Evolutionary conservation across 2,329 filamentous ascomycete genomes (phyloP), one percentile per base, ranked within the genome.

Genomic region (Neofusicoccum sp.): DNA sequence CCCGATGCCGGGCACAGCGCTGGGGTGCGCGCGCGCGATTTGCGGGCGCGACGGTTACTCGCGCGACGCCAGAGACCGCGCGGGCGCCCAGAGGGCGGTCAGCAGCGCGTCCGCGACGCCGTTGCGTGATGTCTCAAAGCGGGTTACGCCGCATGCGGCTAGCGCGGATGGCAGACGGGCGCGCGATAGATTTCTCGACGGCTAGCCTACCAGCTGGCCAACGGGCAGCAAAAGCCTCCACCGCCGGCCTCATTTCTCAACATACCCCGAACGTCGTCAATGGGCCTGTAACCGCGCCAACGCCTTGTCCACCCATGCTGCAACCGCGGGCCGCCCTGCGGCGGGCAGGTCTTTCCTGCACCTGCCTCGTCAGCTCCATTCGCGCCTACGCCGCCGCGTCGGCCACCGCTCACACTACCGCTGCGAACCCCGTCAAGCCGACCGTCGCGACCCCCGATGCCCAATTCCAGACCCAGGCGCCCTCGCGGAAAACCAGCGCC

Each of bases 261-360:
- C 38, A 28, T 41, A 26, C 48, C 33, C 48, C 41, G 30, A 9
- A 31, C 49, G 7, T 41, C 40, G 30, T 41, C 60, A 58, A 58
- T 62, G 53, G 60, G 33, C 24, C 31, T 34, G 24, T 61, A 56
- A 20, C 26, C 30, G 7, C 26, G 7, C 3, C 33, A 24, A 43
- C 51, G 26, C n/a, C 49, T 14, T 31, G 59, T 61, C 59, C 58
- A 53, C 61, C 71, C 53, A 90, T 91, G 87, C 76, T 90, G 64
- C 87, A 89, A 74, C 82, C 86, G 66, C 83, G 86, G 75, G 76
- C 89, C 76, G 82, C 84, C 70, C 79, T 83, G 63, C 77, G 78
- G 68, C 77, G 77, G 72, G 75, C 79, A 74, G 76, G 76, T 71
- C 74, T 78, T 66, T 73, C 79, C 65, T 80, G 78, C 65, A 74